Percentiles rank a stretch among this genome's conserved stretches.
Evolutionary conservation across 805 yeast genomes (phyloP).

Genomic region (Wickerhamiella shivajii): DNA sequence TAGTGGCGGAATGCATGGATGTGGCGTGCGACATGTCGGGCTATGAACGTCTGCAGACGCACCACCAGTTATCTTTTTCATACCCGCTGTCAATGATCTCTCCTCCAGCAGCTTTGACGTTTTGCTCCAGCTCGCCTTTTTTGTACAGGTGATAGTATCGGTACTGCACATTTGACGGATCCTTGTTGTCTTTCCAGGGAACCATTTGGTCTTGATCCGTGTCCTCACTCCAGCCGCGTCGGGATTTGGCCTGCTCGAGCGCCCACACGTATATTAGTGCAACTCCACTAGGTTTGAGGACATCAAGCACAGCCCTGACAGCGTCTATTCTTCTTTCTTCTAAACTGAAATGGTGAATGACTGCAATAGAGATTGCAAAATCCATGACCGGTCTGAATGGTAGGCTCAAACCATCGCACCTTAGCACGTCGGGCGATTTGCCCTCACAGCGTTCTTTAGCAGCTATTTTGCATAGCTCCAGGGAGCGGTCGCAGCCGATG

Average conservation of each 20-base stretch:
- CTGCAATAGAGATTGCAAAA: constrained; percentile 91
- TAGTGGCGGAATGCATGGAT: too few species aligned
- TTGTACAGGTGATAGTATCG: constrained; percentile 81
- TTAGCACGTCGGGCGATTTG: constrained; percentile 40
- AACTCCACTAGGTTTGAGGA: constrained; percentile 44
- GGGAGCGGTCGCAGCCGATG: constrained; percentile 42
- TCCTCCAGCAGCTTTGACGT: constrained; percentile 61
- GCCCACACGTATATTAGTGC: constrained; percentile 94
- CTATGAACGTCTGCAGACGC: constrained; percentile 4
- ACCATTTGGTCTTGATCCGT: constrained; percentile 88
- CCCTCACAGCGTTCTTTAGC: constrained; percentile 44
- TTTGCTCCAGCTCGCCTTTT: constrained; percentile 66
- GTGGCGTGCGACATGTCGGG: too few species aligned
- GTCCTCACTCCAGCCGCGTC: constrained; percentile 84
- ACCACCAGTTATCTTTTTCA: constrained; percentile 93
- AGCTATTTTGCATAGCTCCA: constrained; percentile 26
- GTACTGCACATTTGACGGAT: constrained; percentile 40
- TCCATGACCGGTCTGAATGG: constrained; percentile 49
- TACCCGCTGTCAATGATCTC: constrained; percentile 57
- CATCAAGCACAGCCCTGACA: constrained; percentile 48
- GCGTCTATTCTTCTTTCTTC: constrained; percentile 66
- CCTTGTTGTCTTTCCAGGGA: constrained; percentile 76
- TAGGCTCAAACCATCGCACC: constrained; percentile 65
- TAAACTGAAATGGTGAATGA: constrained; percentile 89
- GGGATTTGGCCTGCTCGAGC: constrained; percentile 69